Evolutionary conservation across 2,329 filamentous ascomycete species (phyloP).

Genomic region (Dothiorella sarmentorum): DNA sequence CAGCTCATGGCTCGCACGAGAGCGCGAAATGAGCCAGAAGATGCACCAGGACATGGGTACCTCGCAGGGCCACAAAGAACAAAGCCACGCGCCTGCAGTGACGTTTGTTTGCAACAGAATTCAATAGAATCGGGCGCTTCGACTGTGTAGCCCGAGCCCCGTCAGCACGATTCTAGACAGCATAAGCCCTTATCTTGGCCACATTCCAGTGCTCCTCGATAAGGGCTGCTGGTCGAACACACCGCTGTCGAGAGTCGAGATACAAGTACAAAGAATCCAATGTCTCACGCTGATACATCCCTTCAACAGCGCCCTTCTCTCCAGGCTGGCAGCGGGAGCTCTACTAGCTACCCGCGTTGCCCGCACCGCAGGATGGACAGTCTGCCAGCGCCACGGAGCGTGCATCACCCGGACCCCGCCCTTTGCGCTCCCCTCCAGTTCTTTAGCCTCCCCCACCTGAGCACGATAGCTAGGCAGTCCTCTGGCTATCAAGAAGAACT

Average conservation of each 20-base stretch:
- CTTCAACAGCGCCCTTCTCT: not conserved
- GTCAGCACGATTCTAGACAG: conserved; percentile 8
- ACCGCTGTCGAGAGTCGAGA: not conserved
- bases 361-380: not conserved
- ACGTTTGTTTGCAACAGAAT: conserved; percentile 13
- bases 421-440: not conserved
- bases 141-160: not conserved
- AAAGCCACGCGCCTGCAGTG: conserved; percentile 12
- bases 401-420: conserved; percentile 9
- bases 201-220: conserved; percentile 4
- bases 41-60: too few species aligned
- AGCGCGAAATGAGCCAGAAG: not conserved
- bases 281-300: conserved; percentile 10
- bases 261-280: conserved; percentile 7
- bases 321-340: not conserved
- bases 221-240: not conserved
- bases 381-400: not conserved
- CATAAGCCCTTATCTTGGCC: conserved; percentile 2
- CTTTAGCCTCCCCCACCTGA: not conserved
- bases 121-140: conserved; percentile 12
- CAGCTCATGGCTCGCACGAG: conserved; percentile 14
- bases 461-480: not conserved
- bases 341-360: not conserved
- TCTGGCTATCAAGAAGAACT: not conserved
- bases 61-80: not conserved